Conservation (phyloP, 2,329 filamentous ascomycete genomes). For the Colletotrichum shisoi region DNA sequence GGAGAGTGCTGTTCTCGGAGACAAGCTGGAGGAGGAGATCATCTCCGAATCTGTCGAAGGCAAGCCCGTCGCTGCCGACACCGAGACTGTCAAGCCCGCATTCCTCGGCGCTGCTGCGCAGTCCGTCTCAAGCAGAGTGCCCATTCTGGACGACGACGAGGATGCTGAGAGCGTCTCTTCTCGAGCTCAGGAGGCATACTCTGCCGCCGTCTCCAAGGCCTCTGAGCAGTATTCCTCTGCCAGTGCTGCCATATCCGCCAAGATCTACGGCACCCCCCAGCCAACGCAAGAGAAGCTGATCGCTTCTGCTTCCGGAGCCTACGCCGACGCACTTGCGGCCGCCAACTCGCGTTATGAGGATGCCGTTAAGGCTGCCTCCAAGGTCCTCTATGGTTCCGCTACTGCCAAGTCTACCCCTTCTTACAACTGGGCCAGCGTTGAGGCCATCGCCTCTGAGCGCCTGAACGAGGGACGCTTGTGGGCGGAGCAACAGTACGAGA, state of each 20-base stretch:
- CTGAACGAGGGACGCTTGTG: conserved; percentile 74
- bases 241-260: conserved; percentile 70
- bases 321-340: conserved; percentile 69
- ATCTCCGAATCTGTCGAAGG: conserved; percentile 42
- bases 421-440: conserved; percentile 58
- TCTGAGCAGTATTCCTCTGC: conserved; percentile 74
- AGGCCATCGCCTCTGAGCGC: conserved; percentile 73
- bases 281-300: conserved; percentile 69
- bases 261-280: conserved; percentile 73
- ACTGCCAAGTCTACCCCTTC: conserved; percentile 54
- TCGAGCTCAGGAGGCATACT: conserved; percentile 67
- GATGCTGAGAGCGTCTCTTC: conserved; percentile 52
- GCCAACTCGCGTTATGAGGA: conserved; percentile 67
- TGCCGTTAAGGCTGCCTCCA: conserved; percentile 63
- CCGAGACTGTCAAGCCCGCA: conserved; percentile 54
- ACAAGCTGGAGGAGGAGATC: conserved; percentile 43
- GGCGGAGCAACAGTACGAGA: conserved; percentile 75
- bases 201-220: conserved; percentile 69
- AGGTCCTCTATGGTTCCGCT: conserved; percentile 58
- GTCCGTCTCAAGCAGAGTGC: conserved; percentile 56
- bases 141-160: conserved; percentile 59
- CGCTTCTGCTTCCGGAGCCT: conserved; percentile 72
- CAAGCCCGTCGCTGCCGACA: conserved; percentile 44
- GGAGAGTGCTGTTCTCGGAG: conserved; percentile 35
- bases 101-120: conserved; percentile 62